Evolutionary conservation across 306 rosid species (phyloP).

Genomic region (Alnus glutinosa): DNA sequence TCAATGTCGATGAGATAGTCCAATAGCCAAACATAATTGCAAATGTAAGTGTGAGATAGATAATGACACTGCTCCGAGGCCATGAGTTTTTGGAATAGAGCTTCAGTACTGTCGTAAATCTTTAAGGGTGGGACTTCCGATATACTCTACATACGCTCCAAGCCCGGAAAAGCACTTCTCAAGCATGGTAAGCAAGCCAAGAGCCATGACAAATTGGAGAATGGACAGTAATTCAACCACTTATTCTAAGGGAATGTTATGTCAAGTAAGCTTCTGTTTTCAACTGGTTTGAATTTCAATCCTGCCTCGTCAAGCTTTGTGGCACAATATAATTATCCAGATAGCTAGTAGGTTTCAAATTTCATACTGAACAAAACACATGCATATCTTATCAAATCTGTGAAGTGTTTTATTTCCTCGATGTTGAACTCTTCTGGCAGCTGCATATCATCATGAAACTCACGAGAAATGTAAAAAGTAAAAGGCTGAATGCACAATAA

Average conservation of each 20-base stretch:
- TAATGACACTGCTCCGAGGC: slow-evolving; percentile 36
- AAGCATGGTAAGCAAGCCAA: not conserved
- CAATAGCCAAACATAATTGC: slow-evolving; percentile 27
- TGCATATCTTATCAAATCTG: too few relatives aligned
- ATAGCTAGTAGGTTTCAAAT: too few relatives aligned
- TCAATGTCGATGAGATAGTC: slow-evolving; percentile 16
- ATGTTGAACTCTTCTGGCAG: too few relatives aligned
- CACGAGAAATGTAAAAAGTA: too few relatives aligned
- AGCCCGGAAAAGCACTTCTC: not conserved
- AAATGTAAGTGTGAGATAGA: slow-evolving; percentile 4
- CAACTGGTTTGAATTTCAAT: not conserved
- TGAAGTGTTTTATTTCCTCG: too few relatives aligned
- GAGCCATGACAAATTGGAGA: slow-evolving; percentile 6
- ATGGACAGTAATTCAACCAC: not conserved
- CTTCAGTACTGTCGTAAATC: slow-evolving; percentile 4
- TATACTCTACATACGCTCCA: not conserved
- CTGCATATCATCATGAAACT: too few relatives aligned
- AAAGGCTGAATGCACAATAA: too few relatives aligned
- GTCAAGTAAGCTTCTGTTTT: not conserved
- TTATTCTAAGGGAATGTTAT: not conserved
- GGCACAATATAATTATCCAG: too few relatives aligned
- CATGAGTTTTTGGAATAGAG: slow-evolving; percentile 25
- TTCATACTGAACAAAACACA: fast-evolving
- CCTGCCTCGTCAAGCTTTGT: not conserved
- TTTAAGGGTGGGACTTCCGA: slow-evolving; percentile 5